Evolutionary conservation across 1,284 basidiomycete genomes (phyloP), one percentile per base, ranked within the genome.

Genomic region (Trichosporon asahii): DNA sequence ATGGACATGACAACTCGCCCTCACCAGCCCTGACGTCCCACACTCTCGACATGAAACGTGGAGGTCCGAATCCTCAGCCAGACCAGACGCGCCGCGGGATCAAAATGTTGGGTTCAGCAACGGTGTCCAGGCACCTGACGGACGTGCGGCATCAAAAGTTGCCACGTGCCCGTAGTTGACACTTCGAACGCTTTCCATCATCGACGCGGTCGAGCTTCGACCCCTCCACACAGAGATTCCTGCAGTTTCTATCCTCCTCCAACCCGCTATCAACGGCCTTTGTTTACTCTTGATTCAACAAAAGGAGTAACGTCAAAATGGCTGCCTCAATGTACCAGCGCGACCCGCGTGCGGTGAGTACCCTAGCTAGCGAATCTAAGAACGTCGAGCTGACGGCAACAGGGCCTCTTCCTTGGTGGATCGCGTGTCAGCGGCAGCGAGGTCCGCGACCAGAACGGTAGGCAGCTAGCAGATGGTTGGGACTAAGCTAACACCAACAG

Each of bases 361-460:
- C 2, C 4, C 4, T 18, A 44, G 40, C n/a, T 8, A 15, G 4
- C 63, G 23, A 2, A 23, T n/a, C 25, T 8, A n/a, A 7, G 25
- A 37, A 3, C 14, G 29, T 21, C 14, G 44, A 27, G 72, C 75
- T 77, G 71, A 77, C 67, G n/a, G 27, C 31, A 31, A 64, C 71
- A 83, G 81, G 93, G 93, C 69, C 90, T 92, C 60, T 98, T 98
- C 83, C 87, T 98, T 60, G 95, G 95, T 72, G 95, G 95, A 53
- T 92, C 96, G 84, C 88, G 95, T 80, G 90, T 96, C 40, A 92
- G 93, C 78, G 95, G 95, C 11, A 93, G 95, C 80, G 95, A 98
- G 84, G 93, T 98, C 70, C 89, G 95, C 73, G 94, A 98, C 86
- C 94, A 97, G 85, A 96, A 96, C 90, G 94, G 94, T 94, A 73